Evolutionary conservation across 1,284 basidiomycete genomes (phyloP), one percentile per base, ranked within the genome.

Genomic region (Apiotrichum akiyoshidainum): DNA sequence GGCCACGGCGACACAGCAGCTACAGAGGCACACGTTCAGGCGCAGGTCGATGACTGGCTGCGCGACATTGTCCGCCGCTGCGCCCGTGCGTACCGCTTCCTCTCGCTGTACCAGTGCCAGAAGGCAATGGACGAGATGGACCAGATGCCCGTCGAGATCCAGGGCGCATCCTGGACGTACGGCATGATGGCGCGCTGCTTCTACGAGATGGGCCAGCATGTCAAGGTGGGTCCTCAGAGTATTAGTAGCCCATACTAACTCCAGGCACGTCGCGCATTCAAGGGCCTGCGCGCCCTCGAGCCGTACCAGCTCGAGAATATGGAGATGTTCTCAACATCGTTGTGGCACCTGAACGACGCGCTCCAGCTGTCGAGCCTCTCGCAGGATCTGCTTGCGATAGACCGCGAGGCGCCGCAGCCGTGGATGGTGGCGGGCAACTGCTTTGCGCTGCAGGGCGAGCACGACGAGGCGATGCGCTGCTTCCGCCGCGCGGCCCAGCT

Each of bases 351-450:
- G 48, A 86, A 89, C 70, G 83, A 85, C 64, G 84, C 85, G 61
- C 85, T 91, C 42, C 84, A 87, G 65, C 83, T 97, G 51, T 92
- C 93, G 2, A 90, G 87, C 79, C 83, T 97, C 42, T 89, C 93
- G 1, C 93, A 96, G 77, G 89, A 92, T 65, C 81, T 97, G 47
- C 83, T 94, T 65, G 85, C 86, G 48, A 87, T 93, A 71, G 83
- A 88, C 67, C 84, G 91, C 42, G 84, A 84, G 59, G 86, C 89
- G 13, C 80, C 91, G n/a, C 85, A 95, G 70, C 85, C 92, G 14
- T 97, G 93, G 94, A 93, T 97, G 64, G 89, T 92, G 0, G 86
- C 91, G 17, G 93, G 94, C 52, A 97, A 97, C 79, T 81, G 89
- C 65, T 96, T 96, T 77, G 93, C 91, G 7, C 78, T 94, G 65